Conservation (phyloP, 441 rosid species). For the Syzygium syzygioides region DNA sequence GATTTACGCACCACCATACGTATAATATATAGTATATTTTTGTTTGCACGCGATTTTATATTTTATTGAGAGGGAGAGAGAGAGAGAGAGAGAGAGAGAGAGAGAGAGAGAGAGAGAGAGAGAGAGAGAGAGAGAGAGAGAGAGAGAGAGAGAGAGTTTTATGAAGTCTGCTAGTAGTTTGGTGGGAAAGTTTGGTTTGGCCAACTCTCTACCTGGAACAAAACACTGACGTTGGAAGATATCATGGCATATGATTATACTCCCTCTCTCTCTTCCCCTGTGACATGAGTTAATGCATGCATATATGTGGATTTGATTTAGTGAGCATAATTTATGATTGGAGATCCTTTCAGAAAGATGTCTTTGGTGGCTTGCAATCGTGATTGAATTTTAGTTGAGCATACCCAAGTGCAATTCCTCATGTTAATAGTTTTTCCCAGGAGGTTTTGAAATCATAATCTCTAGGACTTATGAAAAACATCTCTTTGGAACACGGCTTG, state of each 20-base stretch:
- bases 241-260: slow-evolving; percentile 17
- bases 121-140: background rate
- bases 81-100: background rate
- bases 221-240: slow-evolving; percentile 34
- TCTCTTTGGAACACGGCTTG: background rate
- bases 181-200: slow-evolving; percentile 65
- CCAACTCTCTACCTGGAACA: slow-evolving; percentile 49
- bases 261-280: background rate
- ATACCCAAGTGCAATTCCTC: background rate
- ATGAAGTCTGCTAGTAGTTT: slow-evolving; percentile 19
- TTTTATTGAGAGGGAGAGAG: background rate
- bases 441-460: background rate
- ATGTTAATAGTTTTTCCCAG: background rate
- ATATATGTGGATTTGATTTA: background rate
- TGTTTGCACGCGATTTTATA: background rate
- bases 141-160: background rate
- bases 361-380: background rate
- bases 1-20: slow-evolving; percentile 46
- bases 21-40: slow-evolving; percentile 10
- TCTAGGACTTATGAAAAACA: background rate
- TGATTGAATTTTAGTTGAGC: background rate
- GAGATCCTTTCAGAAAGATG: background rate
- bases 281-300: background rate
- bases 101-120: background rate
- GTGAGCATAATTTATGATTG: background rate